Evolutionary conservation across 345 rosid genomes (phyloP).

Genomic region (Durio zibethinus): DNA sequence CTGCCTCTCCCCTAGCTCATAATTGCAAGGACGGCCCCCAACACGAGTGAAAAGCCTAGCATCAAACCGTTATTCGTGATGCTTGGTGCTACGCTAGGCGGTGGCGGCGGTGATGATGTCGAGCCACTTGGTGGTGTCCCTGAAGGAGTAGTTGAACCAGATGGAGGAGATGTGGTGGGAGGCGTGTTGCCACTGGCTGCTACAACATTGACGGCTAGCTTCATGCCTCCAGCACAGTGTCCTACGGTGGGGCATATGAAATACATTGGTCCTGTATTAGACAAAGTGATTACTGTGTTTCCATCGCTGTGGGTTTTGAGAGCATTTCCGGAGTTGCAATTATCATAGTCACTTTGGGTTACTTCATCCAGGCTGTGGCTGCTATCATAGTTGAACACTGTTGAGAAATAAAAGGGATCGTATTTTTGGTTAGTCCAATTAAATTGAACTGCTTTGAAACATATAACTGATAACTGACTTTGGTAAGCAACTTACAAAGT

Average conservation of each 20-base stretch:
- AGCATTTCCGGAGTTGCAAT: constrained; percentile 33
- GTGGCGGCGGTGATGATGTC: constrained; percentile 23
- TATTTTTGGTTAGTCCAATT: not conserved
- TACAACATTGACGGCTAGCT: constrained; percentile 35
- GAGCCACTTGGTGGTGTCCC: constrained; percentile 6
- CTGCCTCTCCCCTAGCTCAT: constrained; percentile 60
- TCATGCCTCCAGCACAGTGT: constrained; percentile 54
- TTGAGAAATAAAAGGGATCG: not conserved
- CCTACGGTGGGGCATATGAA: constrained; percentile 47
- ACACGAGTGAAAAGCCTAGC: constrained; percentile 20
- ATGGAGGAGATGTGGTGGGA: constrained; percentile 9
- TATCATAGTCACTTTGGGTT: constrained; percentile 25
- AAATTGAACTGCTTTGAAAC: not conserved
- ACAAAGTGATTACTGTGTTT: constrained; percentile 24
- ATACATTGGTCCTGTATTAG: constrained; percentile 28
- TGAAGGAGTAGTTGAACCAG: constrained; percentile 25
- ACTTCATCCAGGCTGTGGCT: constrained; percentile 38
- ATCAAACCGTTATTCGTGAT: constrained; percentile 4
- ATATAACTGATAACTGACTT: not conserved
- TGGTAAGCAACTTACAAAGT: constrained; percentile 29
- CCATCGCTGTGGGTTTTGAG: constrained; percentile 28
- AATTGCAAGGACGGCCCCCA: constrained; percentile 20
- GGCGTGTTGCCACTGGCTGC: constrained; percentile 25
- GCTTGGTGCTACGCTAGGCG: constrained; percentile 22
- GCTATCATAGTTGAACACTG: constrained; percentile 42